Percentiles rank a stretch among this genome's conserved stretches.
Conservation (phyloP, 2,329 filamentous ascomycete genomes). For the Dothistroma septosporum region DNA sequence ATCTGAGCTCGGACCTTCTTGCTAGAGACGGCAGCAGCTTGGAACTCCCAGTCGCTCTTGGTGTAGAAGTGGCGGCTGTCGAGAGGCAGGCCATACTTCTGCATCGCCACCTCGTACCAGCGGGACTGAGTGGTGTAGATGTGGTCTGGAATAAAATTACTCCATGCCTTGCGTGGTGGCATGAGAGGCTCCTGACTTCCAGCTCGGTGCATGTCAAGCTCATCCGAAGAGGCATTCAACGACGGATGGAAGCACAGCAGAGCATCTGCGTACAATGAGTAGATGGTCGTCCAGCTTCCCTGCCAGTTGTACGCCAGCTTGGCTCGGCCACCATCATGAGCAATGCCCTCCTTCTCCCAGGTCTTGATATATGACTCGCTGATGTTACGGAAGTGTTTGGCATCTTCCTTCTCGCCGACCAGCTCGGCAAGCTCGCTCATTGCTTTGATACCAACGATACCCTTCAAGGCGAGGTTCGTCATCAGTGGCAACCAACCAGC, state of each 20-base stretch:
- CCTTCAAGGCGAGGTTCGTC: conserved; percentile 78
- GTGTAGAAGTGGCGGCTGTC: conserved; percentile 80
- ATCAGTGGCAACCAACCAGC: conserved; percentile 73
- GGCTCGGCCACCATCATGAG: conserved; percentile 64
- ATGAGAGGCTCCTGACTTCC: conserved; percentile 20
- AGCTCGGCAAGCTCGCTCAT: conserved; percentile 67
- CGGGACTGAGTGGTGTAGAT: conserved; percentile 75
- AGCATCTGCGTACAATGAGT: conserved; percentile 78
- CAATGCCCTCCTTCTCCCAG: conserved; percentile 69
- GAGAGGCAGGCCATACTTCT: conserved; percentile 76
- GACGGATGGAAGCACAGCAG: conserved; percentile 71
- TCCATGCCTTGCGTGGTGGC: conserved; percentile 4
- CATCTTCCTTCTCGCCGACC: conserved; percentile 56
- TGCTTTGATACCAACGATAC: conserved; percentile 75
- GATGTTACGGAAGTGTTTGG: conserved; percentile 56
- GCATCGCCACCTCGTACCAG: conserved; percentile 75
- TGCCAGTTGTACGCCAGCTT: conserved; percentile 78
- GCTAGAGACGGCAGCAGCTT: conserved; percentile 74
- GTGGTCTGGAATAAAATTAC: conserved; percentile 62
- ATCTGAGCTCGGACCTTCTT: conserved; percentile 66
- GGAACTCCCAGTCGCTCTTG: conserved; percentile 83
- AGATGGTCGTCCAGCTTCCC: conserved; percentile 78
- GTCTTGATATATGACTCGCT: conserved; percentile 64
- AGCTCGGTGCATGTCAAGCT: conserved; percentile 6
- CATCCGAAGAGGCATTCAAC: conserved; percentile 21